phyloP scores from a whole-genome alignment of 257 asterid genomes.

The Hygrophila difformis region DNA sequence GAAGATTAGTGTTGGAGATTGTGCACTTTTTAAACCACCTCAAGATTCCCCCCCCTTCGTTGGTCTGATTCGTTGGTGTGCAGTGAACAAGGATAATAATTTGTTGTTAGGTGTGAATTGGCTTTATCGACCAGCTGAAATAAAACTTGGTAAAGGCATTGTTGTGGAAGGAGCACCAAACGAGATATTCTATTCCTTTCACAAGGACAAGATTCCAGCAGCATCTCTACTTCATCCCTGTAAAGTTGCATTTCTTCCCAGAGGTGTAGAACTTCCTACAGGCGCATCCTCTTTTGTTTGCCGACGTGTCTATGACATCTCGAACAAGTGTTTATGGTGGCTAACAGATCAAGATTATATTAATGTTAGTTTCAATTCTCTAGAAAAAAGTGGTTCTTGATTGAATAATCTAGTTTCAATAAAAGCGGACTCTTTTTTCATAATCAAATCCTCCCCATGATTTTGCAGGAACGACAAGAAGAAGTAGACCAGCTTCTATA shows the following conservation, averaged over 20 bases:
- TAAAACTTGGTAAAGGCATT: constrained; percentile 45
- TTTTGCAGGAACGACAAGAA: constrained; percentile 67
- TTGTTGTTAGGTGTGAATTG: constrained; percentile 64
- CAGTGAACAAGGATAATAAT: constrained; percentile 28
- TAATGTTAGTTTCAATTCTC: constrained; percentile 53
- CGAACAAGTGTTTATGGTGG: constrained; percentile 65
- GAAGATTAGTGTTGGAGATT: constrained; percentile 49
- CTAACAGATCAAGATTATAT: constrained; percentile 70
- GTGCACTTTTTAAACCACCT: constrained; percentile 71
- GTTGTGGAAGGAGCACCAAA: constrained; percentile 63
- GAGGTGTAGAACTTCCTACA: constrained; percentile 67
- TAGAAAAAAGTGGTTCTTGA: neutral
- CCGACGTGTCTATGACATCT: constrained; percentile 67
- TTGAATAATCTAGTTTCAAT: too few species aligned
- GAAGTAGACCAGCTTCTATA: constrained; percentile 60
- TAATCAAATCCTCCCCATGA: constrained; percentile 6
- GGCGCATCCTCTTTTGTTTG: constrained; percentile 76
- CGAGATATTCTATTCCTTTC: constrained; percentile 86
- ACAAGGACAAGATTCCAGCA: constrained; percentile 70
- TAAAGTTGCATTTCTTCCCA: constrained; percentile 95
- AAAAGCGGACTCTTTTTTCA: constrained; percentile 9
- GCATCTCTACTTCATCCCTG: constrained; percentile 90
- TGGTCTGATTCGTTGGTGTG: constrained; percentile 58
- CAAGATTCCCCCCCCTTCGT: constrained; percentile 64
- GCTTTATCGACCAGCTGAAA: constrained; percentile 81